phyloP scores from a whole-genome alignment of 768 basidiomycete species.

The Boletus reticulatus region DNA sequence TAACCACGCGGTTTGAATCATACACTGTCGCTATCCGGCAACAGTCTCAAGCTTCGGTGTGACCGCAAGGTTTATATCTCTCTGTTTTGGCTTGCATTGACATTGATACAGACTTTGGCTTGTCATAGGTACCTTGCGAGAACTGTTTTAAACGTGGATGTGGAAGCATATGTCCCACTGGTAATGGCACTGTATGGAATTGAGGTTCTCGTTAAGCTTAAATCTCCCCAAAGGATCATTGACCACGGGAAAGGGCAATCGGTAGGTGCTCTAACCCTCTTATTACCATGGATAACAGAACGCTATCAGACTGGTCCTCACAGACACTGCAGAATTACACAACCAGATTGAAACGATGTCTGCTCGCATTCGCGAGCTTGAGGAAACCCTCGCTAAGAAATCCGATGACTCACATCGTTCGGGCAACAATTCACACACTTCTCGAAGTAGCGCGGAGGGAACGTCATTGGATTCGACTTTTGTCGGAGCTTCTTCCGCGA shows the following conservation, averaged over 20 bases:
- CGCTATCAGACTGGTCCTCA: conserved; percentile 49
- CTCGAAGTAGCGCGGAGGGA: conserved; percentile 26
- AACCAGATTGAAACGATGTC: conserved; percentile 56
- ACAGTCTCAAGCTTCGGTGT: conserved; percentile 61
- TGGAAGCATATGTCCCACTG: conserved; percentile 74
- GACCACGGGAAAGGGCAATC: conserved; percentile 59
- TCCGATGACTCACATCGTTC: conserved; percentile 50
- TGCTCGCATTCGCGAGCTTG: conserved; percentile 58
- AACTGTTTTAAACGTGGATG: conserved; percentile 77
- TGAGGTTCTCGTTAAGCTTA: conserved; percentile 2
- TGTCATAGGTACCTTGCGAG: conserved; percentile 66
- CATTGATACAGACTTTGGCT: conserved; percentile 13
- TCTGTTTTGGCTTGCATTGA: not conserved
- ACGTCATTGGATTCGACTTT: conserved; percentile 10
- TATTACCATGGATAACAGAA: not conserved
- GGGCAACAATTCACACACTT: conserved; percentile 21
- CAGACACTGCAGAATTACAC: conserved; percentile 71
- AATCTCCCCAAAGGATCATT: conserved; percentile 41
- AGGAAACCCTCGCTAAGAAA: conserved; percentile 51
- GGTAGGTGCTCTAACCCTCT: conserved; percentile 28
- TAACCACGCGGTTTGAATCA: not conserved
- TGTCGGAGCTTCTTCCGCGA: not conserved
- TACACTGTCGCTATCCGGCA: not conserved
- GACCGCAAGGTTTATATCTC: conserved; percentile 52
- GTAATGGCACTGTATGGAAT: conserved; percentile 31